phyloP scores from a whole-genome alignment of 805 yeast species.

The Metschnikowia noctiluminum region DNA sequence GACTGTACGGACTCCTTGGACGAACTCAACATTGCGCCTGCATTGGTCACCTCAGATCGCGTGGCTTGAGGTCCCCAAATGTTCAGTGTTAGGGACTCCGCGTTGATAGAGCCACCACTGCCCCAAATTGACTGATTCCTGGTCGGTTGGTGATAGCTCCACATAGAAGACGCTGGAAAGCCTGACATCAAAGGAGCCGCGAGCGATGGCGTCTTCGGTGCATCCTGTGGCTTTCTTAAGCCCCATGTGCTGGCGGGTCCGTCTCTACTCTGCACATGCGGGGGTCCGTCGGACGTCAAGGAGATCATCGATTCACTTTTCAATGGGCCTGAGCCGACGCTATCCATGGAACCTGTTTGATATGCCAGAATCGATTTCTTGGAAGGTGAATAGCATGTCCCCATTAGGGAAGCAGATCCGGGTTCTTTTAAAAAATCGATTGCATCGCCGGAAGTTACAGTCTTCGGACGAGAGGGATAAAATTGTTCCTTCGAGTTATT shows the following conservation, averaged over 20 bases:
- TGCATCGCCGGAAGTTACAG: conserved; percentile 11
- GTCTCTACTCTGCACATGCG: background rate
- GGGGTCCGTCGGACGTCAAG: conserved; percentile 4
- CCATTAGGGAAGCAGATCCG: conserved; percentile 6
- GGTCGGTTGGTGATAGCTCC: conserved; percentile 4
- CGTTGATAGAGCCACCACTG: background rate
- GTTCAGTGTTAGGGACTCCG: background rate
- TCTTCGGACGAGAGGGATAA: conserved; percentile 32
- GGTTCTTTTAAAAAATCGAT: conserved; percentile 4
- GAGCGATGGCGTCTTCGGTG: background rate
- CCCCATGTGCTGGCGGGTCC: conserved; percentile 7
- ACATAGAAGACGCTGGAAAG: conserved; percentile 7
- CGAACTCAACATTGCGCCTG: background rate
- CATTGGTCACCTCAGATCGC: background rate
- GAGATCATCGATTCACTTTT: background rate
- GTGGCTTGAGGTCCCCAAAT: conserved; percentile 5
- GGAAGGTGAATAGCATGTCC: conserved; percentile 10
- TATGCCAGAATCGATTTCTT: conserved; percentile 7
- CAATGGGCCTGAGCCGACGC: background rate
- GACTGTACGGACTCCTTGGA: conserved; percentile 6
- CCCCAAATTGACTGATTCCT: conserved; percentile 11
- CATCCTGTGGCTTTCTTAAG: conserved; percentile 5
- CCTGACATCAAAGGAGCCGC: conserved; percentile 4
- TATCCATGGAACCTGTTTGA: conserved; percentile 5
- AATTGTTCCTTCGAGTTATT: conserved; percentile 33